Percentiles rank a stretch among this genome's conserved stretches.
These are phyloP conservation scores for Lunularia cruciata DNA, from an alignment of 225 moss, liverwort and hornwort species.

Conservation along the genomic window DNA sequence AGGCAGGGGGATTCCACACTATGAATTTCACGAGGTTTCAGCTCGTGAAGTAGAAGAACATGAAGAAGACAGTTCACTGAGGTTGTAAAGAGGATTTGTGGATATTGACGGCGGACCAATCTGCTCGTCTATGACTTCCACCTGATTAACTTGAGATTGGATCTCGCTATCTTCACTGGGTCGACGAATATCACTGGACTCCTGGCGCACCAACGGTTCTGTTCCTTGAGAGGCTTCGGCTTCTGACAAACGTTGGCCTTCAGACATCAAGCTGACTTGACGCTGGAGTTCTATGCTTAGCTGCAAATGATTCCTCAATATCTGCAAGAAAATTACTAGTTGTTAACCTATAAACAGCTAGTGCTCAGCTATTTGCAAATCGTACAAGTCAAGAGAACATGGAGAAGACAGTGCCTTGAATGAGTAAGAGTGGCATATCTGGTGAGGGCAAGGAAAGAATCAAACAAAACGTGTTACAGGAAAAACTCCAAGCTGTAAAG, in stretches of 20 bases:
- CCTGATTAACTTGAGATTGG: neutral
- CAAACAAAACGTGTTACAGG: neutral
- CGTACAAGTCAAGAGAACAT: neutral
- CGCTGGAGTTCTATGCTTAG: conserved; percentile 16
- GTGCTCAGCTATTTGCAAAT: too few species aligned
- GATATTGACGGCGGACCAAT: conserved; percentile 3
- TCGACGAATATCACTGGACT: neutral
- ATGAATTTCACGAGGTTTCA: neutral
- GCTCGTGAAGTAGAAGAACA: neutral
- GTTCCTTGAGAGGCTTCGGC: neutral
- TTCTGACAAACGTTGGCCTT: neutral
- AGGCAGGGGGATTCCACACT: too few species aligned
- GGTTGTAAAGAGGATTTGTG: conserved; percentile 8
- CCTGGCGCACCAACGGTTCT: neutral
- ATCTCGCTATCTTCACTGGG: neutral
- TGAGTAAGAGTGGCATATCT: neutral
- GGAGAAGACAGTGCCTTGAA: neutral
- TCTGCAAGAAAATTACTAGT: conserved; percentile 6
- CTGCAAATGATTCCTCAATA: conserved; percentile 26
- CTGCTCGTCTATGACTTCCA: neutral
- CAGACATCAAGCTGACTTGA: conserved; percentile 3
- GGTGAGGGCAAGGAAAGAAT: neutral
- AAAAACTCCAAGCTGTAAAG: too few species aligned
- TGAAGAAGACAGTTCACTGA: neutral
- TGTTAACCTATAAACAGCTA: neutral